Evolutionary conservation across 768 basidiomycete genomes (phyloP).

Genomic region (Russula ochroleuca): DNA sequence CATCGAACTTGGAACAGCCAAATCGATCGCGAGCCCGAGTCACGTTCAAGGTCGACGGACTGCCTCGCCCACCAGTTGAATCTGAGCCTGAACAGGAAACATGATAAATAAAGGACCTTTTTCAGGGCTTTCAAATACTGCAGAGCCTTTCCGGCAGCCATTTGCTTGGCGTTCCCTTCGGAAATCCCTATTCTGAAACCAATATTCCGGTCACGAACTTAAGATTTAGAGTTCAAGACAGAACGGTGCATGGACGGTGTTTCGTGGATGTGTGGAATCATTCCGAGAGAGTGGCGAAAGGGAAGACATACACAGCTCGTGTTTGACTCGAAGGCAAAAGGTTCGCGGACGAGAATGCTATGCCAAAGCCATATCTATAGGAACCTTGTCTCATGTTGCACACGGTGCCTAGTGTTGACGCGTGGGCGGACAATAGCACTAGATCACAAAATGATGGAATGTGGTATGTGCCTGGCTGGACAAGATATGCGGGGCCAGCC

Average conservation of each 20-base stretch:
- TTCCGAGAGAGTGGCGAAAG: background rate
- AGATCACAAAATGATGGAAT: background rate
- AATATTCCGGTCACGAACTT: too few relatives aligned
- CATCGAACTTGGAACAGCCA: background rate
- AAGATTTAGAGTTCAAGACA: background rate
- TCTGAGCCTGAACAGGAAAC: background rate
- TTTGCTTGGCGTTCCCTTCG: too few relatives aligned
- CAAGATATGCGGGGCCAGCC: too few relatives aligned
- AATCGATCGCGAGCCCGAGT: background rate
- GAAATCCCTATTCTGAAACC: too few relatives aligned
- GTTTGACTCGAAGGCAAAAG: slow-evolving; percentile 5
- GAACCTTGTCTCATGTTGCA: background rate
- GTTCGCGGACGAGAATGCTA: slow-evolving; percentile 18
- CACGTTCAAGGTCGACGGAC: background rate
- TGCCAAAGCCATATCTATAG: background rate
- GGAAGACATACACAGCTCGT: background rate
- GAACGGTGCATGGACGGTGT: background rate
- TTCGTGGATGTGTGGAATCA: background rate
- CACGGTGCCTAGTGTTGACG: too few relatives aligned
- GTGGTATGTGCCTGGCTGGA: background rate
- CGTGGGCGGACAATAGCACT: background rate
- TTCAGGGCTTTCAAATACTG: too few relatives aligned
- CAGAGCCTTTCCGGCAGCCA: too few relatives aligned
- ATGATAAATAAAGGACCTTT: too few relatives aligned
- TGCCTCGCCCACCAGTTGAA: background rate